A percentile compares a stretch with the other conserved stretches of the same genome.
Conservation (phyloP, 192 early-diverging fungal genomes). For the Phlyctochytrium planicorne region DNA sequence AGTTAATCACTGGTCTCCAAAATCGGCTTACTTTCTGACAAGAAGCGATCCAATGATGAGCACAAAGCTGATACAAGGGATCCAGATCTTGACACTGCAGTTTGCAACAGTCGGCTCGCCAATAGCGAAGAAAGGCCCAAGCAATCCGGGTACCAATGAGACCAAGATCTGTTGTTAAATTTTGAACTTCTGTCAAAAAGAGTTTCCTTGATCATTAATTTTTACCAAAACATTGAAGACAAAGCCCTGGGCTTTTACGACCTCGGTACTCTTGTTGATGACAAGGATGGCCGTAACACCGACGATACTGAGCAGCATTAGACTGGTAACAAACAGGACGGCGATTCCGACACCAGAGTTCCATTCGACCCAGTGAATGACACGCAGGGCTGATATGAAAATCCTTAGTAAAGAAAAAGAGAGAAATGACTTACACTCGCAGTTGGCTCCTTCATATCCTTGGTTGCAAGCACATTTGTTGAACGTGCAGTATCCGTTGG, state of each 20-base stretch:
- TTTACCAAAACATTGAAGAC: not conserved
- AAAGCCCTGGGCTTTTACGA: not conserved
- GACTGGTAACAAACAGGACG: not conserved
- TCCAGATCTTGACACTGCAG: not conserved
- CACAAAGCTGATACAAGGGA: conserved; percentile 1
- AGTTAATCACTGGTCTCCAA: too few species aligned
- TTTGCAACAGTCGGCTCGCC: not conserved
- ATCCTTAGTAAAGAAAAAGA: not conserved
- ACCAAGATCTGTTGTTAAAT: not conserved
- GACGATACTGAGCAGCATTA: not conserved
- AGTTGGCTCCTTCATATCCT: not conserved
- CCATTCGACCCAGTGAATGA: not conserved
- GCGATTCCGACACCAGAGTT: not conserved
- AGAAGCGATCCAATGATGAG: not conserved
- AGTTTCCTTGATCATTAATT: too few species aligned
- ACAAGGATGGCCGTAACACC: not conserved
- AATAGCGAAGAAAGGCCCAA: not conserved
- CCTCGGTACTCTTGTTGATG: not conserved
- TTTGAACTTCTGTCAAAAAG: too few species aligned
- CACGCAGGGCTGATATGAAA: too few species aligned
- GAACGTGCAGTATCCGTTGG: not conserved
- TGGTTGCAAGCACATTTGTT: not conserved
- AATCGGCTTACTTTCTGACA: not conserved
- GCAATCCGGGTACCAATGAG: not conserved
- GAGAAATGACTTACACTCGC: not conserved